Conservation (phyloP, 345 rosid genomes). For the Euphorbia peplus region DNA sequence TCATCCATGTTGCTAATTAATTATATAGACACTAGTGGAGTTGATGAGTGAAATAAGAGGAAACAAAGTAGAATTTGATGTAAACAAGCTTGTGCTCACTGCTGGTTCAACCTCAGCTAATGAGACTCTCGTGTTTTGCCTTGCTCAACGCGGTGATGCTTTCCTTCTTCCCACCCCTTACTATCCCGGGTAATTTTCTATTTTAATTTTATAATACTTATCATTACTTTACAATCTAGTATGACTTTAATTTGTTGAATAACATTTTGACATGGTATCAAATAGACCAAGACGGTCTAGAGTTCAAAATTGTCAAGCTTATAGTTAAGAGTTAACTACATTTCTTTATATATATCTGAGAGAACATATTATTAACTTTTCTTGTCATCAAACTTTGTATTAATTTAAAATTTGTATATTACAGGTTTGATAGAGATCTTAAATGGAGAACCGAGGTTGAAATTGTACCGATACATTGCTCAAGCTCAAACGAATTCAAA, state of each 20-base stretch:
- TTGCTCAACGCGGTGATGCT: slow-evolving; percentile 31
- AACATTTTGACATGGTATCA: no score
- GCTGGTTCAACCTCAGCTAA: slow-evolving; percentile 39
- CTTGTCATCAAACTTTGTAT: no score
- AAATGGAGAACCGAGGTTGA: slow-evolving; percentile 35
- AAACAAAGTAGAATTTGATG: slow-evolving; percentile 27
- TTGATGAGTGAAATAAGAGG: slow-evolving; percentile 29
- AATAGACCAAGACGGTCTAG: no score
- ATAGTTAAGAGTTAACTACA: no score
- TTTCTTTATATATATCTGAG: no score
- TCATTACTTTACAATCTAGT: no score
- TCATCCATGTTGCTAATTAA: no score
- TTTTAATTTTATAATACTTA: no score
- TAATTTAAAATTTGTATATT: no score
- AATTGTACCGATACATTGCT: slow-evolving; percentile 31
- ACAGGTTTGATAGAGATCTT: slow-evolving; percentile 36
- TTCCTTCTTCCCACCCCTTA: slow-evolving; percentile 34
- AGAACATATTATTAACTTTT: no score
- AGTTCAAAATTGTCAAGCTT: no score
- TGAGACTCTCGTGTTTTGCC: slow-evolving; percentile 33
- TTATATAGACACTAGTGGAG: slow-evolving; percentile 19
- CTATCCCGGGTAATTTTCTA: slow-evolving; percentile 41
- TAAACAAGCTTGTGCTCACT: slow-evolving; percentile 30
- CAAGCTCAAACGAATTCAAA: slow-evolving; percentile 25
- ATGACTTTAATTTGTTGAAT: no score